Evolutionary conservation across 805 yeast genomes (phyloP).

Genomic region (Monosporozyma solicola): DNA sequence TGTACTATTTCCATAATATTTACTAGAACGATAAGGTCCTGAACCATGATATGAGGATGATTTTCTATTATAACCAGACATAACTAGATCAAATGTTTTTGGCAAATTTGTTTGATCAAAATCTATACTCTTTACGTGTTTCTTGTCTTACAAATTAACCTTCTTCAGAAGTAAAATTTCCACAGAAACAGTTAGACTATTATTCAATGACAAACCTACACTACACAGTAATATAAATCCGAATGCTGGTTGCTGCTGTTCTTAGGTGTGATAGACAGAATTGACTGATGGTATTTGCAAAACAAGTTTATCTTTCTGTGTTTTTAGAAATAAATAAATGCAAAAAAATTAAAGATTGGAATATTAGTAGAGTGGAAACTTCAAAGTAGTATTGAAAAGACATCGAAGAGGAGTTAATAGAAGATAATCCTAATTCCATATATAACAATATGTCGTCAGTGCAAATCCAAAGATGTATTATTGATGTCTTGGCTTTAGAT

Average conservation of each 20-base stretch:
- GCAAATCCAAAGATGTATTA: conserved; percentile 22
- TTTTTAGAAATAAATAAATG: neutral
- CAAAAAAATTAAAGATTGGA: neutral
- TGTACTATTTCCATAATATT: neutral
- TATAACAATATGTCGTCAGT: conserved; percentile 17
- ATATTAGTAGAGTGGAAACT: neutral
- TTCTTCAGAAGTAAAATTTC: neutral
- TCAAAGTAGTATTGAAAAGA: neutral
- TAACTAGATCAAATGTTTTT: neutral
- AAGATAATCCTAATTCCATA: neutral
- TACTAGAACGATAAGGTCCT: neutral
- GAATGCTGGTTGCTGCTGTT: neutral
- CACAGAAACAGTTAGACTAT: neutral
- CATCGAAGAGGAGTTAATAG: neutral
- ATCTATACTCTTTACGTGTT: neutral
- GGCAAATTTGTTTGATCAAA: neutral
- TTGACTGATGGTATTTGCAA: neutral
- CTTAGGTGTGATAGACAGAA: neutral
- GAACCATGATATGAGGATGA: neutral
- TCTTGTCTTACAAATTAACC: neutral
- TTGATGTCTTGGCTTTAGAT: conserved; percentile 20
- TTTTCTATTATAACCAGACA: conserved; percentile 8
- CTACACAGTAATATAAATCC: neutral
- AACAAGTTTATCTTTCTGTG: neutral
- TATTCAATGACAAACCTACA: neutral